Percentiles rank a stretch among this genome's conserved stretches.
These are phyloP conservation scores for Cladosporium cucumerinum DNA, from an alignment of 2,329 filamentous ascomycete species.

Conservation along the genomic window DNA sequence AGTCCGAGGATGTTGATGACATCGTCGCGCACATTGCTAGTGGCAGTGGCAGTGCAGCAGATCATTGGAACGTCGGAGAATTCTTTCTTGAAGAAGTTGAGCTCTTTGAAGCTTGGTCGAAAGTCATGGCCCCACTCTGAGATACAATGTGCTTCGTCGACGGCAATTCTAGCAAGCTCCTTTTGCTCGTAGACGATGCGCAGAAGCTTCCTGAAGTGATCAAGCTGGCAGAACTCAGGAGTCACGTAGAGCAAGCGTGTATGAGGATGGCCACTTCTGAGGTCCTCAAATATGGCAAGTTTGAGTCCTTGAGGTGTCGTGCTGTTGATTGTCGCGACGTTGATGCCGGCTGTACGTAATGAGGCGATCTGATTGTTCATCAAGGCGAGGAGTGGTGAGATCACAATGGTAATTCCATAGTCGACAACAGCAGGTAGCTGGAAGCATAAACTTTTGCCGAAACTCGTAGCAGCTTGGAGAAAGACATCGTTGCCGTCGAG, in stretches of 20 bases:
- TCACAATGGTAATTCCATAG: constrained; percentile 83
- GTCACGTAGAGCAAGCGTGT: constrained; percentile 89
- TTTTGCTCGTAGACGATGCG: constrained; percentile 71
- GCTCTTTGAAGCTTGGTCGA: constrained; percentile 81
- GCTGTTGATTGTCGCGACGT: constrained; percentile 83
- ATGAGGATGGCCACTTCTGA: constrained; percentile 80
- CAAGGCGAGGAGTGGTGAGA: constrained; percentile 82
- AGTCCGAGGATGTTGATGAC: constrained; percentile 73
- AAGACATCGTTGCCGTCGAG: constrained; percentile 86
- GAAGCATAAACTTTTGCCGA: constrained; percentile 91
- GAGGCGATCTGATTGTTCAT: constrained; percentile 96
- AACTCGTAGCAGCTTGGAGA: constrained; percentile 83
- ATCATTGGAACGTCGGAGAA: constrained; percentile 87
- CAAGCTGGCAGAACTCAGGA: constrained; percentile 77
- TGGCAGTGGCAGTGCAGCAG: constrained; percentile 89
- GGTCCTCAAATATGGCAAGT: constrained; percentile 69
- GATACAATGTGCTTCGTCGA: constrained; percentile 96
- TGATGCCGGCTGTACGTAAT: constrained; percentile 68
- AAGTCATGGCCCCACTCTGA: constrained; percentile 99
- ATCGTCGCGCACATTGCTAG: constrained; percentile 73
- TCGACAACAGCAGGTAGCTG: constrained; percentile 87
- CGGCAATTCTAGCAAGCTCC: constrained; percentile 81
- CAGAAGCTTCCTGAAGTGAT: constrained; percentile 72
- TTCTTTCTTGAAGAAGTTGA: constrained; percentile 78
- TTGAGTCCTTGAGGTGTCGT: constrained; percentile 66